Base-by-base conservation (phyloP, 805 yeast genomes). In the Starmerella bombicola region DNA sequence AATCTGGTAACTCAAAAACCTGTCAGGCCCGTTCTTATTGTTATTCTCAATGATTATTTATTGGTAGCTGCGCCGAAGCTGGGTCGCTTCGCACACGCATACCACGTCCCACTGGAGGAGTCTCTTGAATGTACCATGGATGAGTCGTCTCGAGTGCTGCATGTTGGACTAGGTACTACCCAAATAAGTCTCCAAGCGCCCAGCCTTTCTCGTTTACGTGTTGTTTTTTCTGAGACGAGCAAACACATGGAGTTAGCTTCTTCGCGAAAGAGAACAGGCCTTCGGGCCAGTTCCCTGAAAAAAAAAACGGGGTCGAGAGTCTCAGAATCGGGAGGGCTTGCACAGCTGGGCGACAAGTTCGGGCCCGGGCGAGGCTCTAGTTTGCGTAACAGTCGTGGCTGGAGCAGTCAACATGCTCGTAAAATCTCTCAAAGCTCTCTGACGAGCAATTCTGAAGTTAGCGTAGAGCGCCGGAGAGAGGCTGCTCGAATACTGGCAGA, bases 1-100 rank as follows among this genome's bases (percentile, higher is more conserved):
- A 85, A 84, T 53, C 74, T 80, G 2, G 85, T 91, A 0, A 83
- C 93, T 10, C 75, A 83, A 73, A 82, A 82, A 56, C 78, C 85
- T 1, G 66, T 78, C 25, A 76, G 80, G 49, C 77, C 83, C 2
- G 76, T 79, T 4, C 93, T 80, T 53, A 58, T 86, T 34, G 80
- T 81, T 52, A 59, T 86, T 7, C 64, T 86, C 50, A 85, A 80
- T 55, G 96, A 86, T 58, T 68, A 77, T 52, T 57, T 85, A 1
- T 60, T 86, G 42, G 66, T 86, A 29, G 94, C 95, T 0, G 68
- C 81, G 1, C 70, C 75, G 45, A 74, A 73, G 54, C 46, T 55
- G 23, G 62, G 63, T 42, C 62, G 67, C 32, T 66, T 78, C 20
- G 73, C 75, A 29, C 88, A 93, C 1, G 76, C 75, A 25, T 79